These are phyloP conservation scores for Dujonia santamariae DNA, from an alignment of 1,139 yeast species.

Conservation along the genomic window DNA sequence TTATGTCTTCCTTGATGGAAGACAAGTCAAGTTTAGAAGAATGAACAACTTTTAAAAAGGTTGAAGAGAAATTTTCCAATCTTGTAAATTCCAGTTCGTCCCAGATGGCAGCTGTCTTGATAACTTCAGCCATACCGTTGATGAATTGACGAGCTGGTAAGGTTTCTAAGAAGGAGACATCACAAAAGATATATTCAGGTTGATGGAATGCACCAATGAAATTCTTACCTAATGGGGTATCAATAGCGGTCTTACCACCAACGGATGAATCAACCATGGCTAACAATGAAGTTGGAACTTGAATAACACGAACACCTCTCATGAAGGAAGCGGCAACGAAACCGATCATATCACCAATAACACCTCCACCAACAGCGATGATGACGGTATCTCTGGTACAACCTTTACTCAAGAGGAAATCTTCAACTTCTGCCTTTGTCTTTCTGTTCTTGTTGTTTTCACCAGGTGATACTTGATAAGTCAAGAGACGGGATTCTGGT, in stretches of 20 bases:
- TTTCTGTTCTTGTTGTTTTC: slow-evolving; percentile 86
- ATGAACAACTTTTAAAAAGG: slow-evolving; percentile 61
- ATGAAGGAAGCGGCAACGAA: slow-evolving; percentile 97
- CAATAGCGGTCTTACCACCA: slow-evolving; percentile 98
- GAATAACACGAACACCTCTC: slow-evolving; percentile 96
- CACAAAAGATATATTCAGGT: slow-evolving; percentile 85
- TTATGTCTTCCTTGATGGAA: slow-evolving; percentile 68
- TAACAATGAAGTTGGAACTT: slow-evolving; percentile 88
- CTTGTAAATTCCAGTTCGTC: slow-evolving; percentile 82
- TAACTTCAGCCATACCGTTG: slow-evolving; percentile 98
- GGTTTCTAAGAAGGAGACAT: slow-evolving; percentile 81
- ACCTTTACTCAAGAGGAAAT: slow-evolving; percentile 76
- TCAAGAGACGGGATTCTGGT: slow-evolving; percentile 61
- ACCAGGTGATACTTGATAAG: slow-evolving; percentile 85
- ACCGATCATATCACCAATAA: slow-evolving; percentile 99
- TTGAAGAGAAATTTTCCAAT: slow-evolving; percentile 70
- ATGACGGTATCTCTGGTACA: slow-evolving; percentile 97
- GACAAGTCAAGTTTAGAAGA: slow-evolving; percentile 50
- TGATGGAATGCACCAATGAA: slow-evolving; percentile 98
- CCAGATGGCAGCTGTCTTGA: slow-evolving; percentile 98
- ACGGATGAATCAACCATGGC: slow-evolving; percentile 99
- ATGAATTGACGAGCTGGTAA: slow-evolving; percentile 92
- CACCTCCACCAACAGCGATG: slow-evolving; percentile 97
- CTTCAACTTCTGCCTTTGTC: slow-evolving; percentile 93
- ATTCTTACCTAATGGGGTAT: slow-evolving; percentile 96